Evolutionary conservation across 2,329 filamentous ascomycete species (phyloP).

Genomic region (Penicillium sp.): DNA sequence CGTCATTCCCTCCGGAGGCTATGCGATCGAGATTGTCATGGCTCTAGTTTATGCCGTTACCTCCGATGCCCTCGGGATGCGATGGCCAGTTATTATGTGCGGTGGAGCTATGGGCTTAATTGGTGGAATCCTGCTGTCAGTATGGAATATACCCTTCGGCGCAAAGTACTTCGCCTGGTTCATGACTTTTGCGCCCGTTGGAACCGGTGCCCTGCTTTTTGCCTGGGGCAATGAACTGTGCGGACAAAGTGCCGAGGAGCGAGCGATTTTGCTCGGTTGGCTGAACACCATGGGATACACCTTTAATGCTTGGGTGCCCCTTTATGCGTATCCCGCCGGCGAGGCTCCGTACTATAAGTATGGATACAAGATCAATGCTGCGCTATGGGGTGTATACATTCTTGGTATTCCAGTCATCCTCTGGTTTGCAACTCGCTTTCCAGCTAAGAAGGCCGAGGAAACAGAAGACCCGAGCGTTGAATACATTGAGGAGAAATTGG

Average conservation of each 20-base stretch:
- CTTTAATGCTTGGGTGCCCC: constrained; percentile 13
- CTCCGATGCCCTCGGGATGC: constrained; percentile 10
- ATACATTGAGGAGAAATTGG: background rate
- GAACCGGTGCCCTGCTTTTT: constrained; percentile 12
- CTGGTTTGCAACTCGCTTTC: constrained; percentile 13
- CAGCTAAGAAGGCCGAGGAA: background rate
- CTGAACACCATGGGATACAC: constrained; percentile 13
- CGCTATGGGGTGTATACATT: constrained; percentile 13
- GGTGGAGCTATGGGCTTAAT: constrained; percentile 8
- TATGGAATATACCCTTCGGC: constrained; percentile 13
- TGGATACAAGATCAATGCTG: constrained; percentile 15
- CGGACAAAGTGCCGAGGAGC: constrained; percentile 11
- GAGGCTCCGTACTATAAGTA: constrained; percentile 13
- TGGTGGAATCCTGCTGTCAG: constrained; percentile 8
- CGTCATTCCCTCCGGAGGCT: constrained; percentile 11
- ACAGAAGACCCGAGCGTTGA: background rate
- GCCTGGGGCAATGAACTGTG: constrained; percentile 15
- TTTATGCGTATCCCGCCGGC: constrained; percentile 12
- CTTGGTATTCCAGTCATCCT: constrained; percentile 14
- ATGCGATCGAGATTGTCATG: constrained; percentile 13
- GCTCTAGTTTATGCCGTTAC: constrained; percentile 11
- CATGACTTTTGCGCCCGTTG: constrained; percentile 12
- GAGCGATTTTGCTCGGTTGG: constrained; percentile 12
- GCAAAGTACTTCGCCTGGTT: constrained; percentile 14
- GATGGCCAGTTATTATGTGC: constrained; percentile 14